Evolutionary conservation across 192 early-diverging fungal species (phyloP).

Genomic region (Funneliformis geosporum): DNA sequence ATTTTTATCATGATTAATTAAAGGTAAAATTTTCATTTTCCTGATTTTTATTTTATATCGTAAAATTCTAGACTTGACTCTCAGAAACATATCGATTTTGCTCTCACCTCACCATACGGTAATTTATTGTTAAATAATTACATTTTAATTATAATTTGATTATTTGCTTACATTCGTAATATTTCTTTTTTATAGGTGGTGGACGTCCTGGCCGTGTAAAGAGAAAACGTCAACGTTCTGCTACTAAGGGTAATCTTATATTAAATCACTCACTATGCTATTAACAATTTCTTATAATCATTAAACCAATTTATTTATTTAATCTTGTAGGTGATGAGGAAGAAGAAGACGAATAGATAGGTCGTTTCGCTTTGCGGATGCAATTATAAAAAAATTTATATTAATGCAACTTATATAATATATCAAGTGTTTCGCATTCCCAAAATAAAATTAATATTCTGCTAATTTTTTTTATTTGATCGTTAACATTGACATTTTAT

Average conservation of each 20-base stretch:
- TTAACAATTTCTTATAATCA: not conserved
- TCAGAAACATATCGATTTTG: constrained; percentile 65
- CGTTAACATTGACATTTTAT: too few relatives aligned
- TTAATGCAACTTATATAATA: not conserved
- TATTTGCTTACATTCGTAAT: constrained; percentile 65
- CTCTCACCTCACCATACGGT: constrained; percentile 78
- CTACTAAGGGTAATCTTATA: constrained; percentile 11
- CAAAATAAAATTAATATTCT: not conserved
- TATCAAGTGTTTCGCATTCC: not conserved
- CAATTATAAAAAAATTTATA: not conserved
- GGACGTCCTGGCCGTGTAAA: constrained; percentile 96
- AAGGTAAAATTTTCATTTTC: constrained; percentile 70
- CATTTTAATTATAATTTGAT: constrained; percentile 35
- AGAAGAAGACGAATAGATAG: constrained; percentile 27
- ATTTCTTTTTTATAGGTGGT: constrained; percentile 90
- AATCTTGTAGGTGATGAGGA: constrained; percentile 27
- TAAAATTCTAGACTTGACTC: constrained; percentile 46
- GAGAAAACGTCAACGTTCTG: constrained; percentile 76
- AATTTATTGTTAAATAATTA: constrained; percentile 74
- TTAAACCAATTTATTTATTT: not conserved
- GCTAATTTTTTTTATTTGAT: too few relatives aligned
- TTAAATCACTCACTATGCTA: not conserved
- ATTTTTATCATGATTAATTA: not conserved
- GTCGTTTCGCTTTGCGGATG: not conserved
- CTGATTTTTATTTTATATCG: not conserved